Conservation (phyloP, 1,284 basidiomycete species). For the Ceratobasidium sp. region DNA sequence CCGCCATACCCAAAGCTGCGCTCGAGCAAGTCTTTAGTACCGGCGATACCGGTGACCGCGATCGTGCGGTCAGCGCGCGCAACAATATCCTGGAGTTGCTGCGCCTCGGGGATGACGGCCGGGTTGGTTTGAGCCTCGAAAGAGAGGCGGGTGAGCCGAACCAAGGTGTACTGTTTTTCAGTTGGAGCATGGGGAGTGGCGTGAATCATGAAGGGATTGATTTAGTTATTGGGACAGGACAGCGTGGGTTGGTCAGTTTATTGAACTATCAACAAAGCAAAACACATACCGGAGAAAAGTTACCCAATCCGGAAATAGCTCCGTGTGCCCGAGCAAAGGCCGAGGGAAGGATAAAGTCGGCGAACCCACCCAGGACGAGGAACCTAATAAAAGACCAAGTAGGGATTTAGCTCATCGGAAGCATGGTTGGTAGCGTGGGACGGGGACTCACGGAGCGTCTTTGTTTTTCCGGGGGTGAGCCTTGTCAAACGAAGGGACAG, state of each 20-base stretch:
- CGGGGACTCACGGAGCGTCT: slow-evolving; percentile 60
- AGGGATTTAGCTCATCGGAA: not conserved
- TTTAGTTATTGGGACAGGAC: slow-evolving; percentile 48
- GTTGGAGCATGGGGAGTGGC: not conserved
- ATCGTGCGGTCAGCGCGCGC: slow-evolving; percentile 85
- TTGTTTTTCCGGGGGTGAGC: slow-evolving; percentile 74
- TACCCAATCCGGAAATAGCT: slow-evolving; percentile 85
- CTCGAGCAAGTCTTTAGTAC: slow-evolving; percentile 83
- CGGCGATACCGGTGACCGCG: slow-evolving; percentile 80
- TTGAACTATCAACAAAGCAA: not conserved
- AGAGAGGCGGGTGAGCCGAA: slow-evolving; percentile 73
- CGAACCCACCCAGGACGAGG: slow-evolving; percentile 81
- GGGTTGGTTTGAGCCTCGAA: slow-evolving; percentile 66
- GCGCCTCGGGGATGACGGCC: slow-evolving; percentile 74
- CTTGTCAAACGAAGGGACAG: slow-evolving; percentile 68
- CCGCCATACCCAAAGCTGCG: slow-evolving; percentile 81
- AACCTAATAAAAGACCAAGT: slow-evolving; percentile 60
- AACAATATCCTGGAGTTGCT: slow-evolving; percentile 80
- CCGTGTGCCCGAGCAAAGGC: slow-evolving; percentile 76
- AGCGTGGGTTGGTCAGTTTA: slow-evolving; percentile 29
- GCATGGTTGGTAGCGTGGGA: not conserved
- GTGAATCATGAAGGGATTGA: slow-evolving; percentile 47
- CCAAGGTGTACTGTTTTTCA: slow-evolving; percentile 65
- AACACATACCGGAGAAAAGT: slow-evolving; percentile 77
- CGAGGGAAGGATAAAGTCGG: slow-evolving; percentile 82